Evolutionary conservation across 805 yeast species (phyloP).

Genomic region (Candida qinlingensis): DNA sequence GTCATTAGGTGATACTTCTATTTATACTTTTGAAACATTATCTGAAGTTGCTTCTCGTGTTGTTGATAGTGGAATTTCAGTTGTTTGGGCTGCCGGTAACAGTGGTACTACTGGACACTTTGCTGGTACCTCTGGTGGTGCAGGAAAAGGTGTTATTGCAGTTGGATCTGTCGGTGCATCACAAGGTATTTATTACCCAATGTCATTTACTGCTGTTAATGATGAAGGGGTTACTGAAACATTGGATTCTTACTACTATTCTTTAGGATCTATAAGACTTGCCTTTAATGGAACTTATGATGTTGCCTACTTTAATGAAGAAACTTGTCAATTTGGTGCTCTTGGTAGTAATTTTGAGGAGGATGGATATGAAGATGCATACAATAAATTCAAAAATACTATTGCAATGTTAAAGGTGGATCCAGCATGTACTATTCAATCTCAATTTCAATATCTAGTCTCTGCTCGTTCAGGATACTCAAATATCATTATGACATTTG

Average conservation of each 20-base stretch:
- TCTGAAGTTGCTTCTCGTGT: constrained; percentile 9
- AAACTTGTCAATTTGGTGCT: constrained; percentile 7
- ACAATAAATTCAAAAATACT: constrained; percentile 1
- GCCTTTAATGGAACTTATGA: too few relatives aligned
- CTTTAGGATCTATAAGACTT: too few relatives aligned
- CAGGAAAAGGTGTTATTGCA: constrained; percentile 10
- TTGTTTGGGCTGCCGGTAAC: constrained; percentile 17
- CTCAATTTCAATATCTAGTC: too few relatives aligned
- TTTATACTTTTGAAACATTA: constrained; percentile 11
- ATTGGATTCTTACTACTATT: too few relatives aligned
- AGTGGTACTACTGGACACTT: constrained; percentile 11
- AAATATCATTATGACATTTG: too few relatives aligned
- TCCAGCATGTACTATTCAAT: constrained; percentile 4
- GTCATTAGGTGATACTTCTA: constrained; percentile 13
- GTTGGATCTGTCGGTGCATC: constrained; percentile 13
- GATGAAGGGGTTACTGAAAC: constrained; percentile 10
- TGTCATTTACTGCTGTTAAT: constrained; percentile 5
- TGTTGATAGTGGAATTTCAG: constrained; percentile 8
- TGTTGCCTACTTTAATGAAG: too few relatives aligned
- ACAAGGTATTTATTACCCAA: constrained; percentile 7
- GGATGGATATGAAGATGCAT: constrained; percentile 6
- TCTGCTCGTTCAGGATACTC: too few relatives aligned
- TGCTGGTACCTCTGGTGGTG: constrained; percentile 13
- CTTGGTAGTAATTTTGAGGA: not conserved
- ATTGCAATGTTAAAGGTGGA: constrained; percentile 8